Percentiles rank a stretch among this genome's conserved stretches.
Evolutionary conservation across 2,329 filamentous ascomycete species (phyloP).

Genomic region (Botryotinia narcissicola): DNA sequence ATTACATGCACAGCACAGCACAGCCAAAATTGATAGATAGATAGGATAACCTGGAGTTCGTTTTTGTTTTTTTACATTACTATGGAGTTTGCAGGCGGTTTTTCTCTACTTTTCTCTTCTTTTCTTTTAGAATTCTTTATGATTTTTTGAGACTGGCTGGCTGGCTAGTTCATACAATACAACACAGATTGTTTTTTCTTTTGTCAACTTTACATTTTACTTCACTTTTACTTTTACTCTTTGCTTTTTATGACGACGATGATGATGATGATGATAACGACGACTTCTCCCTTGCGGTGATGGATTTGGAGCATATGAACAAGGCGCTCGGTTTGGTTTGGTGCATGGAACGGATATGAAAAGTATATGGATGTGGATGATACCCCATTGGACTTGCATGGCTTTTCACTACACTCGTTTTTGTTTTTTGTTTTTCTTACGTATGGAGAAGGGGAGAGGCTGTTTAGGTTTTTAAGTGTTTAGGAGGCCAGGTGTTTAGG

Average conservation of each 20-base stretch:
- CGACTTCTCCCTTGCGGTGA: not conserved
- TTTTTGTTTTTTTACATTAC: not conserved
- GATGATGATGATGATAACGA: not conserved
- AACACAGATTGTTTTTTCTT: not conserved
- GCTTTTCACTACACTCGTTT: not conserved
- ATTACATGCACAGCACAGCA: not conserved
- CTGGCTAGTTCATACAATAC: not conserved
- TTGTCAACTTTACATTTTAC: not conserved
- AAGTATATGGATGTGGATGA: conserved; percentile 4
- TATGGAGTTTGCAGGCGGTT: not conserved
- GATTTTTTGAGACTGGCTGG: not conserved
- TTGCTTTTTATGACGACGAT: not conserved
- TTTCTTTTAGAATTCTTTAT: not conserved
- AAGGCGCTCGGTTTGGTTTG: not conserved
- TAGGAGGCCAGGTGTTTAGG: not conserved
- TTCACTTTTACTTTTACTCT: not conserved
- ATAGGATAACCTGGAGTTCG: conserved; percentile 13
- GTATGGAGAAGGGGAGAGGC: too few species aligned
- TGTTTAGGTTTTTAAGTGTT: not conserved
- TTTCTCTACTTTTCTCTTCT: not conserved
- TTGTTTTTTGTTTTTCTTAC: not conserved
- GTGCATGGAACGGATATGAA: not conserved
- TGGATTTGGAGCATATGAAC: not conserved
- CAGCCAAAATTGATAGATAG: not conserved
- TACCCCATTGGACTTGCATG: not conserved